phyloP scores from a whole-genome alignment of 305 asterid genomes.

The Solanum hybrid region DNA sequence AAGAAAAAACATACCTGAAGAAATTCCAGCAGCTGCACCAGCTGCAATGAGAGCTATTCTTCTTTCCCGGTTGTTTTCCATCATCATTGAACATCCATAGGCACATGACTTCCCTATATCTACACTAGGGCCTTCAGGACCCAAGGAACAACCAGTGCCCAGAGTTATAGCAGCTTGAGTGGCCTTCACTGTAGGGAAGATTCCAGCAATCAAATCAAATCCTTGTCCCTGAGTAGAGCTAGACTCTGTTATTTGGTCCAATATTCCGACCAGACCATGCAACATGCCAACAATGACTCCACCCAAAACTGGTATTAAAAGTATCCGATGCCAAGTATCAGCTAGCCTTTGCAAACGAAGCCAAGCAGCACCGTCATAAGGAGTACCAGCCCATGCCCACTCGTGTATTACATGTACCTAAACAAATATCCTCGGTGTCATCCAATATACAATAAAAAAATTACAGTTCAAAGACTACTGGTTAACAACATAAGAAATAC shows the following conservation, averaged over 20 bases:
- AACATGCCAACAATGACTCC: conserved; percentile 95
- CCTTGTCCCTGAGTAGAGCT: conserved; percentile 77
- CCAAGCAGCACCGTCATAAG: conserved; percentile 97
- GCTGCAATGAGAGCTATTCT: conserved; percentile 95
- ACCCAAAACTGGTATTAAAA: conserved; percentile 83
- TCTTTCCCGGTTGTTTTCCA: conserved; percentile 95
- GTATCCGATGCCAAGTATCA: conserved; percentile 97
- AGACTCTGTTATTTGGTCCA: conserved; percentile 72
- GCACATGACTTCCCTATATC: conserved; percentile 99
- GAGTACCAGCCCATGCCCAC: conserved; percentile 99
- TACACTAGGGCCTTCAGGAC: conserved; percentile 98
- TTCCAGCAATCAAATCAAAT: conserved; percentile 64
- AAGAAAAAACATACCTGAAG: conserved; percentile 56
- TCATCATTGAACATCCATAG: conserved; percentile 75
- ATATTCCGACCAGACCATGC: conserved; percentile 85
- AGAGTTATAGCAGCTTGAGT: conserved; percentile 87
- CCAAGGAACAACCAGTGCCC: conserved; percentile 95
- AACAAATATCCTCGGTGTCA: conserved; percentile 10
- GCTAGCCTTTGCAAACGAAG: conserved; percentile 82
- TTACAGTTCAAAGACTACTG: neutral
- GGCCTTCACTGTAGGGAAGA: conserved; percentile 77
- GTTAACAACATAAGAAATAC: neutral
- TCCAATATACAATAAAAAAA: neutral
- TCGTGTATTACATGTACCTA: conserved; percentile 92
- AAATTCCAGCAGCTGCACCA: conserved; percentile 99